These are phyloP conservation scores for Grosmannia serpens DNA, from an alignment of 2,329 filamentous ascomycete species.

Conservation along the genomic window DNA sequence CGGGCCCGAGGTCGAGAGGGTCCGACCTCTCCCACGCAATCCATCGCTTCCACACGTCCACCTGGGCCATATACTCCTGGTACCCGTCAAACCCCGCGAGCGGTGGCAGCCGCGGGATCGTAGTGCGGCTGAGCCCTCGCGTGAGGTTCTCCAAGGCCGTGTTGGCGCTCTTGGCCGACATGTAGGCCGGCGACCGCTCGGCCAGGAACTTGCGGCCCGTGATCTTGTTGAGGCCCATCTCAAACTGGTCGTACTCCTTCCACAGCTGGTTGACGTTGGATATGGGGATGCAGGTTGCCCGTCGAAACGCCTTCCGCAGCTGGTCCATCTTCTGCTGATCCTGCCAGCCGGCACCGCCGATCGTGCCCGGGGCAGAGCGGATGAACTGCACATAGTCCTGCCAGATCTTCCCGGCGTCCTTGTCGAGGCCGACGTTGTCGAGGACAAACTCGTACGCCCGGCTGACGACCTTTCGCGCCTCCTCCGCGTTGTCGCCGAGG, in stretches of 20 bases:
- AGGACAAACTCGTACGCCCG: constrained; percentile 90
- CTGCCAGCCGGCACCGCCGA: constrained; percentile 84
- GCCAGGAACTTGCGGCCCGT: constrained; percentile 91
- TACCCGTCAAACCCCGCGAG: constrained; percentile 79
- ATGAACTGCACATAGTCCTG: constrained; percentile 91
- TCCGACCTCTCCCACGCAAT: constrained; percentile 93
- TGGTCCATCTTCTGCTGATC: constrained; percentile 97
- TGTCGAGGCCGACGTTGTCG: constrained; percentile 79
- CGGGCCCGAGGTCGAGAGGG: constrained; percentile 71
- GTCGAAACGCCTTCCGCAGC: constrained; percentile 83
- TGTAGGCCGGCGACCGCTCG: constrained; percentile 84
- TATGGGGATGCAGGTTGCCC: constrained; percentile 78
- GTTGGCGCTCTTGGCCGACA: constrained; percentile 87
- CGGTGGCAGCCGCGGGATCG: constrained; percentile 71
- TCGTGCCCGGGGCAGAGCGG: constrained; percentile 71
- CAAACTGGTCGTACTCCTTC: constrained; percentile 97
- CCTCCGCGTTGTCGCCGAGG: constrained; percentile 66
- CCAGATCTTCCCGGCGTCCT: constrained; percentile 84
- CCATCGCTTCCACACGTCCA: constrained; percentile 87
- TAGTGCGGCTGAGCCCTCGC: constrained; percentile 61
- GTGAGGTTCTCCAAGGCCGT: constrained; percentile 86
- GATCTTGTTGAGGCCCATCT: constrained; percentile 85
- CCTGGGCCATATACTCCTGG: constrained; percentile 70
- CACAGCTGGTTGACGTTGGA: constrained; percentile 73
- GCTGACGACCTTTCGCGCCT: constrained; percentile 67